Base-by-base conservation (phyloP, 108 stramenopile genomes). In the Fistulifera pelliculosa region DNA sequence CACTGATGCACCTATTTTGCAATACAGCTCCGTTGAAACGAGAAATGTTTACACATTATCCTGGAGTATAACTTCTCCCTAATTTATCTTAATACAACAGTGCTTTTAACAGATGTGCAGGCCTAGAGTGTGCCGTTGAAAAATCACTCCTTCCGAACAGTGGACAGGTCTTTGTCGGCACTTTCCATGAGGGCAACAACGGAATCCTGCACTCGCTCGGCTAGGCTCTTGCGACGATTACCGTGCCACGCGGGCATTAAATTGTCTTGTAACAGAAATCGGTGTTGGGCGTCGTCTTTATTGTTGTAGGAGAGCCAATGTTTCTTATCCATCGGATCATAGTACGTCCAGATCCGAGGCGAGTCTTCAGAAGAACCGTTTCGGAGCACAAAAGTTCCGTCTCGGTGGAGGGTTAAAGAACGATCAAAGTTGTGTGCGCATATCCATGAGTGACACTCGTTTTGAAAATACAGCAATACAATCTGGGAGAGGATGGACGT, bases 401-500 rank as follows among this genome's bases (percentile, higher is more conserved):
- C 83, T 2, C 63, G 66, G 22, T 84, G 76, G 17, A 88, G 47
- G n/a, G 61, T 51, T 41, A 88, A 49, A 13, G 71, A 60, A 21
- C 42, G 27, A 43, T 84, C 69, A 52, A 88, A 67, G 12, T 78
- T 69, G 25, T 77, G 55, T 11, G 52, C 40, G 13, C 57, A 27
- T 1, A 88, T 41, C 80, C 80, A 83, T 11, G 75, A 66, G 40
- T 54, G 42, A 27, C 73, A 72, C 12, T 40, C 28, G 15, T 65
- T 65, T 72, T 89, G 87, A 22, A 89, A 65, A 63, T 85, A 75
- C 70, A 83, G 68, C 49, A 89, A 53, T 14, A 85, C 77, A 38
- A 89, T 74, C 56, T 89, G 83, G 0, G 83, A 85, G 62, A 22
- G 87, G 87, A 62, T 89, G 83, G 41, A 89, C 74, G 56, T 85